Evolutionary conservation across 2,329 filamentous ascomycete species (phyloP).

Genomic region (Aspergillus texensis): DNA sequence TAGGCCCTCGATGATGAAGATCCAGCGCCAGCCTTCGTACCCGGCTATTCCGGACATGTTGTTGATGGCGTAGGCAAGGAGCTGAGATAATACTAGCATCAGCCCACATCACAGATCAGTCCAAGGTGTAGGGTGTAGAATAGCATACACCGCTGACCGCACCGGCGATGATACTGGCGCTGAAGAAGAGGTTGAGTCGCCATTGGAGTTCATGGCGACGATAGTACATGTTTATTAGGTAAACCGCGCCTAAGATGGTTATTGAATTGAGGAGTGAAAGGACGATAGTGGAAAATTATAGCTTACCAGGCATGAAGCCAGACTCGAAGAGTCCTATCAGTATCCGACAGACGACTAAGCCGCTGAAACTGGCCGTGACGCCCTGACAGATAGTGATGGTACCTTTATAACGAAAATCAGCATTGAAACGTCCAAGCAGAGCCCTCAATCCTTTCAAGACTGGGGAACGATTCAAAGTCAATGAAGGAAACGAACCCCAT

Average conservation of each 20-base stretch:
- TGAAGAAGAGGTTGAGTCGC: slow-evolving; percentile 40
- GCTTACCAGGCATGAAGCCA: slow-evolving; percentile 41
- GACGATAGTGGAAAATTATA: not conserved
- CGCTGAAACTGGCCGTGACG: slow-evolving; percentile 42
- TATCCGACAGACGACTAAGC: slow-evolving; percentile 40
- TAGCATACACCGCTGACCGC: slow-evolving; percentile 41
- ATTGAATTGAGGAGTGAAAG: not conserved
- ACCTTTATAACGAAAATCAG: slow-evolving; percentile 28
- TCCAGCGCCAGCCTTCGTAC: slow-evolving; percentile 49
- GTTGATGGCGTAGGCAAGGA: slow-evolving; percentile 47
- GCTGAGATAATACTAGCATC: slow-evolving; percentile 18
- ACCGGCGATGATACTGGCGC: slow-evolving; percentile 41
- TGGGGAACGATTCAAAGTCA: not conserved
- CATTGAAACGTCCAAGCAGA: not conserved
- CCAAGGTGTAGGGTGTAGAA: not conserved
- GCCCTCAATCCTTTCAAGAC: not conserved
- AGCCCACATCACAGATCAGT: not conserved
- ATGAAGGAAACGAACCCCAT: slow-evolving; percentile 35
- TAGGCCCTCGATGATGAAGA: slow-evolving; percentile 55
- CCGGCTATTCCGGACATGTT: slow-evolving; percentile 45
- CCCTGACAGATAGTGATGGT: slow-evolving; percentile 49
- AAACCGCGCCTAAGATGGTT: slow-evolving; percentile 28
- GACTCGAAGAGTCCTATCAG: slow-evolving; percentile 42
- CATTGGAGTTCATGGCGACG: slow-evolving; percentile 44
- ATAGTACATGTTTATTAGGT: slow-evolving; percentile 44